Conservation (phyloP, 441 rosid genomes). For the Erysimum cheiri region DNA sequence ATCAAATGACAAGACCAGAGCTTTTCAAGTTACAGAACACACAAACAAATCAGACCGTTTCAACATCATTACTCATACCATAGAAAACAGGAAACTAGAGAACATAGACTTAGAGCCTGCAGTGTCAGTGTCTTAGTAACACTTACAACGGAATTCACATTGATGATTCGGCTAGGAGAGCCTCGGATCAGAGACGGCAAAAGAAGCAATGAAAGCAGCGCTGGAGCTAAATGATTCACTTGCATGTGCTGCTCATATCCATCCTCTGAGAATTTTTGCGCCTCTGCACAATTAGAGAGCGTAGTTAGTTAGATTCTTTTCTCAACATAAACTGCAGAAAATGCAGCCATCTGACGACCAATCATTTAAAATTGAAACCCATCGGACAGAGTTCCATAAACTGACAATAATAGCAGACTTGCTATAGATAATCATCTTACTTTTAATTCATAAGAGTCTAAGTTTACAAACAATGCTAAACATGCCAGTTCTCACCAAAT, state of each 20-base stretch:
- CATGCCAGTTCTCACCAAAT: constrained; percentile 1
- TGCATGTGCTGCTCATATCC: constrained; percentile 96
- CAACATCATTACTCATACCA: constrained; percentile 8
- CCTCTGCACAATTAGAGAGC: constrained; percentile 55
- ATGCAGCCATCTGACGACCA: not conserved
- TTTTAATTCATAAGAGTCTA: not conserved
- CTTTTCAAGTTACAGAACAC: constrained; percentile 1
- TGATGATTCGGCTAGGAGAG: constrained; percentile 91
- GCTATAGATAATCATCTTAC: not conserved
- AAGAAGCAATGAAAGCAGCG: constrained; percentile 84
- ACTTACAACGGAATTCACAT: constrained; percentile 98
- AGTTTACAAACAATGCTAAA: not conserved
- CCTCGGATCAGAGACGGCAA: constrained; percentile 94
- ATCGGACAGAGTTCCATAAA: constrained; percentile 11
- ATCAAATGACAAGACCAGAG: not conserved
- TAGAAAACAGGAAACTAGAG: constrained; percentile 19
- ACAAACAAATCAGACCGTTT: not conserved
- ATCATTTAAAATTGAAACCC: not conserved
- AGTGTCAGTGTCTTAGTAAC: constrained; percentile 1
- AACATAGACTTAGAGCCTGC: constrained; percentile 4
- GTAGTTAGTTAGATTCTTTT: constrained; percentile 23
- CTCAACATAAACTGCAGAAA: constrained; percentile 17
- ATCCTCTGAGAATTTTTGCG: constrained; percentile 89
- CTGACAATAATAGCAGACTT: constrained; percentile 6
- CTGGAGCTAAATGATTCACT: constrained; percentile 98